Base-by-base conservation (phyloP, 2,329 filamentous ascomycete genomes). In the Pestalotiopsis sp. region DNA sequence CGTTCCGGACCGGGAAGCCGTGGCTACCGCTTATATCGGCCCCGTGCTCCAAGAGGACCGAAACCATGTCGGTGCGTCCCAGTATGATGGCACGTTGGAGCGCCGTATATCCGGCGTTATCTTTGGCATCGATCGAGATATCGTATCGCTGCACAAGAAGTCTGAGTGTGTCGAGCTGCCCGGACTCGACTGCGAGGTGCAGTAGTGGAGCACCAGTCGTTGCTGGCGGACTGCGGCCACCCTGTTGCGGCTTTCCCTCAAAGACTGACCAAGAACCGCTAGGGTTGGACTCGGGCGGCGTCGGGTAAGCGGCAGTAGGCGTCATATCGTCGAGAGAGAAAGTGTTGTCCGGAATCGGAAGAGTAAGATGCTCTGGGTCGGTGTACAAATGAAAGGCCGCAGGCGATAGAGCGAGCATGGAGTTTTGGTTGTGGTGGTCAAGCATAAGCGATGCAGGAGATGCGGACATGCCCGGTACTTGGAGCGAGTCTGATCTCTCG, bases 51-150 rank as follows among this genome's bases (percentile, higher is more conserved):
- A 79, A 72, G 4, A 79, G 73, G 68, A 78, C 70, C 23, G 75
- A 73, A 5, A 76, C 77, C 75, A 79, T 77, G 66, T 79, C 77
- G 13, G 76, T 76, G 38, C 77, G 74, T 11, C 77, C 77, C 38
- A 70, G 67, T 72, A 76, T 76, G 56, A 78, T 76, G 25, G 77
- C 77, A 9, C 75, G 73, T 70, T 79, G 77, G 3, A 79, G 72
- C n/a, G 77, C 73, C 7, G 76, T 78, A 66, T 78, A 78, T 38
- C 77, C 77, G 14, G 73, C 66, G 41, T 68, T 73, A 59, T 79
- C 76, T 17, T 74, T 74, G 17, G 74, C 73, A 61, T 78, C 76
- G 68, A 79, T 67, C 67, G 77, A 75, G 52, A 77, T 74, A 41
- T 78, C 76, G 64, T 72, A 72, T 41, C 76, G 75, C 63, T 73